Conservation (phyloP, 2,329 filamentous ascomycete species). For the Myriosclerotinia duriaeana region DNA sequence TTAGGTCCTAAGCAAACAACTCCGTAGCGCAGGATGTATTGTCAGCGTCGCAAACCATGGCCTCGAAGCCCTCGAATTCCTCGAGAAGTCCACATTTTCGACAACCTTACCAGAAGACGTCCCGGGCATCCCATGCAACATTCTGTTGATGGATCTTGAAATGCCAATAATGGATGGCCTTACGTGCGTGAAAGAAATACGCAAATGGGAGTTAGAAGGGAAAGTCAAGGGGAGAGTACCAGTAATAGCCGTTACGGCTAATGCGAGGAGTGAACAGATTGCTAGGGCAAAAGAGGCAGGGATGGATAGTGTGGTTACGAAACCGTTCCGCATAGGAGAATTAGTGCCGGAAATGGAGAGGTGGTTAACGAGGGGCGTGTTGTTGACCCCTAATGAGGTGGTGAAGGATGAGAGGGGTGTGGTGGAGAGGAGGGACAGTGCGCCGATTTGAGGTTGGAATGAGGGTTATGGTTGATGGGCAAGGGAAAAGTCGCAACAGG, state of each 20-base stretch:
- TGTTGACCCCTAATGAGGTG: background rate
- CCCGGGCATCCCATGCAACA: constrained; percentile 47
- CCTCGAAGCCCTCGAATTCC: constrained; percentile 51
- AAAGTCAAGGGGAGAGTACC: constrained; percentile 48
- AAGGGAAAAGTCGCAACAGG: background rate
- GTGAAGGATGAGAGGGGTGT: constrained; percentile 4
- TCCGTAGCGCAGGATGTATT: constrained; percentile 46
- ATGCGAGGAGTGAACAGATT: constrained; percentile 37
- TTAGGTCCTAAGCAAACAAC: constrained; percentile 54
- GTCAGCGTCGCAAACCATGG: constrained; percentile 57
- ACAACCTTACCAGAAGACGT: constrained; percentile 28
- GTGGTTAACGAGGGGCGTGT: constrained; percentile 8
- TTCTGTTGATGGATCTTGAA: constrained; percentile 73
- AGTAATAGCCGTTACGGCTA: constrained; percentile 40
- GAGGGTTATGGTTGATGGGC: background rate
- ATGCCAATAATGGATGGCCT: constrained; percentile 74
- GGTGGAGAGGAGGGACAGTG: constrained; percentile 16
- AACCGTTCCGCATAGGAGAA: constrained; percentile 66
- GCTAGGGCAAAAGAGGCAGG: constrained; percentile 32
- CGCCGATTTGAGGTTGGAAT: background rate
- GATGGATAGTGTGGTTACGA: constrained; percentile 65
- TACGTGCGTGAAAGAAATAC: constrained; percentile 63
- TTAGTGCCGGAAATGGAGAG: constrained; percentile 58
- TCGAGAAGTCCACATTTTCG: constrained; percentile 31
- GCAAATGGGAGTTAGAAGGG: constrained; percentile 54